Percentiles rank a stretch among this genome's conserved stretches.
Conservation (phyloP, 1,284 basidiomycete genomes). For the Anthracocystis setariae region DNA sequence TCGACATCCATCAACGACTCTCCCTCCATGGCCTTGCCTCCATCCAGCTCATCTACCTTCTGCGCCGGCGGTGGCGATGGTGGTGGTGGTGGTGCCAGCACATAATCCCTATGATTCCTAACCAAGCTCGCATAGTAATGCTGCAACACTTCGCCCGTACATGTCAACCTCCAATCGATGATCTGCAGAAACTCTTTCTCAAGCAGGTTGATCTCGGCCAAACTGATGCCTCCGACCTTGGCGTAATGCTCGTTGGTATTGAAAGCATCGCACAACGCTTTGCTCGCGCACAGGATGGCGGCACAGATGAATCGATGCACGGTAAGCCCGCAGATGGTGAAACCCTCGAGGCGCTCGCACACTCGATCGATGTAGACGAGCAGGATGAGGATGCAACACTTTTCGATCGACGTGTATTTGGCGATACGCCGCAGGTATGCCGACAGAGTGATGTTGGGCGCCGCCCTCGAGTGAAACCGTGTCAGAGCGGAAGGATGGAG, state of each 20-base stretch:
- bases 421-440: slow-evolving; percentile 66
- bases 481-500: slow-evolving; percentile 65
- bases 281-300: slow-evolving; percentile 64
- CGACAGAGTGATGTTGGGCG: slow-evolving; percentile 62
- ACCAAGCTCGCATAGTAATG: slow-evolving; percentile 66
- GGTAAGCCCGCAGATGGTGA: slow-evolving; percentile 66
- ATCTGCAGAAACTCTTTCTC: slow-evolving; percentile 66
- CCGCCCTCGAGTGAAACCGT: slow-evolving; percentile 65
- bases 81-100: slow-evolving; percentile 20
- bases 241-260: slow-evolving; percentile 67
- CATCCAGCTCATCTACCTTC: neutral
- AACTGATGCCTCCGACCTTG: slow-evolving; percentile 64
- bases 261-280: slow-evolving; percentile 66
- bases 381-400: slow-evolving; percentile 63
- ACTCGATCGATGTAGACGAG: slow-evolving; percentile 67
- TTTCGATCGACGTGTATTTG: slow-evolving; percentile 65
- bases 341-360: slow-evolving; percentile 62
- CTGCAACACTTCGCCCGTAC: slow-evolving; percentile 57
- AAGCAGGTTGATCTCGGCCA: slow-evolving; percentile 66
- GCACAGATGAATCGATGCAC: slow-evolving; percentile 67
- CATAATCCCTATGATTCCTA: slow-evolving; percentile 47
- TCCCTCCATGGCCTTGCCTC: neutral
- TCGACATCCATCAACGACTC: neutral
- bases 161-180: slow-evolving; percentile 66
- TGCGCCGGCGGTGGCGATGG: neutral